Base-by-base conservation (phyloP, 106 monocot species). In the Allium fistulosum region DNA sequence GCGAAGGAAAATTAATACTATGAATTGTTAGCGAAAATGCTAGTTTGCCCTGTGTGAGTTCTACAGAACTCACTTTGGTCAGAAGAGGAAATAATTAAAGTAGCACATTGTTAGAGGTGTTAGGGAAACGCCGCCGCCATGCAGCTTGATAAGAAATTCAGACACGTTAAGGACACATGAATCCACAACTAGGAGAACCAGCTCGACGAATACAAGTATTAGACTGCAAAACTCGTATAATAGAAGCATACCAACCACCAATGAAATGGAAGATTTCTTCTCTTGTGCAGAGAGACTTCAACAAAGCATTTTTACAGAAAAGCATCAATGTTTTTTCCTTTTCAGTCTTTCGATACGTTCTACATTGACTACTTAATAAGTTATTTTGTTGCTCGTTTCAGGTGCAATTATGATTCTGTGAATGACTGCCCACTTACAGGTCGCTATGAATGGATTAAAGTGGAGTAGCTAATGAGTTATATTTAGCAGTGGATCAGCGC, bases 201-300 rank as follows among this genome's bases (percentile, higher is more conserved):
- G 8, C 48, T 69, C 74, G 17, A 75, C 28, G 1, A 65, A 53
- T 17, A 13, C 72, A 14, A 69, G 65, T 53, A 52, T 67, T 22
- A 68, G 75, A 70, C 46, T 77, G 46, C 77, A 77, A 56, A 67
- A 53, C 18, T 56, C 64, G 2, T 17, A 17, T 48, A 65, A 60
- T 49, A 26, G 49, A 45, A 65, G 63, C 70, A 74, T 79, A n/a
- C 93, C 88, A 0, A 81, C 73, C 4, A 7, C 79, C 8, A 17
- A 48, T 51, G 93, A 93, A 68, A 74, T 93, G 74, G 93, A 93
- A 79, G 85, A 83, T 69, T 93, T 93, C 53, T 93, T 93, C 17
- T 49, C 88, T 11, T 69, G 71, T 18, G 79, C 83, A 1, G 93
- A 93, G 78, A 83, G 76, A 72, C 62, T 74, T 7, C 85, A 88